Conservation (phyloP, 768 basidiomycete genomes). For the Mycena chlorophos region DNA sequence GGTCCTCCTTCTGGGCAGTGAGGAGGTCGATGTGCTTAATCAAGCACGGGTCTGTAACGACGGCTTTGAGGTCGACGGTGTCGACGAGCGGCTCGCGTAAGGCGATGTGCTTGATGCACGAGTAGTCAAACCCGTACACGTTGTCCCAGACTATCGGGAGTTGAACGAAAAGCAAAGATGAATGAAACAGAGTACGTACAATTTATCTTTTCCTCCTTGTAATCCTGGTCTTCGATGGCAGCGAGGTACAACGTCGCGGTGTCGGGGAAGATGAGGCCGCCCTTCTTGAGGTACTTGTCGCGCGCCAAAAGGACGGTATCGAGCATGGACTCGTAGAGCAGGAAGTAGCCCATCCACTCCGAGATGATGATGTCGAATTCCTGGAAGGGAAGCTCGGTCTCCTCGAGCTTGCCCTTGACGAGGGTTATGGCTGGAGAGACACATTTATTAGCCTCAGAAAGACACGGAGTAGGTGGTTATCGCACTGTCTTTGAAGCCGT, state of each 20-base stretch:
- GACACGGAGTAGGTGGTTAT: constrained; percentile 19
- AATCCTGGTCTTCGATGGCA: constrained; percentile 98
- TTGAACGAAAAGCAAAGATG: neutral
- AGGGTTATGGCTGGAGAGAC: constrained; percentile 78
- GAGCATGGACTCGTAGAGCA: constrained; percentile 98
- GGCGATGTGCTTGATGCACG: constrained; percentile 98
- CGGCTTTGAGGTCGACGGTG: constrained; percentile 95
- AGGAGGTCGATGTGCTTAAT: constrained; percentile 92
- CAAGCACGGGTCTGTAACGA: constrained; percentile 88
- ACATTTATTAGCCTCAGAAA: constrained; percentile 9
- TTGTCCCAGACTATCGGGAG: constrained; percentile 93
- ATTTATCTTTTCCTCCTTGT: constrained; percentile 99
- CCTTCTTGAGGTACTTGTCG: constrained; percentile 93
- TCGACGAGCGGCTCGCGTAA: constrained; percentile 95
- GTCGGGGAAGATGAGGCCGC: constrained; percentile 94
- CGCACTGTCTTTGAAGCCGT: constrained; percentile 94
- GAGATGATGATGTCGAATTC: constrained; percentile 99
- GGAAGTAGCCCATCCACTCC: constrained; percentile 99
- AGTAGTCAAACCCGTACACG: constrained; percentile 99
- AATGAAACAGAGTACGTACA: constrained; percentile 56
- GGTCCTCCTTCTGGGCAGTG: constrained; percentile 93
- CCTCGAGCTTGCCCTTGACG: constrained; percentile 97
- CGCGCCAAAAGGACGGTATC: constrained; percentile 96
- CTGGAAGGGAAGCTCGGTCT: constrained; percentile 81
- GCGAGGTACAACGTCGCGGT: constrained; percentile 89